Conservation (phyloP, 1,284 basidiomycete genomes). For the Trichosporon asahii region DNA sequence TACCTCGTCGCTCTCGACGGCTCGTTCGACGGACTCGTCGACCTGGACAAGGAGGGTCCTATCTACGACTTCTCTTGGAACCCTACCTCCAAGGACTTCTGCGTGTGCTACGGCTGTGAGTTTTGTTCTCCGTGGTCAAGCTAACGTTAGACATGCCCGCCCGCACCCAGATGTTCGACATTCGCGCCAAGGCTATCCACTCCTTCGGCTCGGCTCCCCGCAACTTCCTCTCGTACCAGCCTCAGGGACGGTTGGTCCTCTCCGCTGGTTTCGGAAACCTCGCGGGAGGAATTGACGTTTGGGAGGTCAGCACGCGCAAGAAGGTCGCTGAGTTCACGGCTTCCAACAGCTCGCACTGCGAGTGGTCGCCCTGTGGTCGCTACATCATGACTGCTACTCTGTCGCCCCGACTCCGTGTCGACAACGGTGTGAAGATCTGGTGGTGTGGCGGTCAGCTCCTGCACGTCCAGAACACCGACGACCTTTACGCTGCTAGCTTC, state of each 20-base stretch:
- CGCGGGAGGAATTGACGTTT: slow-evolving; percentile 86
- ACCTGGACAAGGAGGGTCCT: slow-evolving; percentile 93
- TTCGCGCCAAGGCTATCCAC: slow-evolving; percentile 79
- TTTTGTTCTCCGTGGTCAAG: slow-evolving; percentile 24
- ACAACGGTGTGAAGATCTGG: slow-evolving; percentile 96
- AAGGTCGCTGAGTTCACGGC: slow-evolving; percentile 80
- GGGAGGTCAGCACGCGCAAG: slow-evolving; percentile 78
- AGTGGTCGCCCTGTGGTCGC: slow-evolving; percentile 92
- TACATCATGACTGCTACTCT: slow-evolving; percentile 91
- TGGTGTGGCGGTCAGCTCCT: slow-evolving; percentile 84
- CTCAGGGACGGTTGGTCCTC: slow-evolving; percentile 82
- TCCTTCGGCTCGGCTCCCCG: slow-evolving; percentile 86
- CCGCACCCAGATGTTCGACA: slow-evolving; percentile 85
- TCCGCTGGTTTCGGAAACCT: slow-evolving; percentile 95
- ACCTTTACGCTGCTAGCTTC: slow-evolving; percentile 82
- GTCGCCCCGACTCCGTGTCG: slow-evolving; percentile 88
- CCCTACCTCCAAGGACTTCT: slow-evolving; percentile 95
- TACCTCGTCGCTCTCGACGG: slow-evolving; percentile 94
- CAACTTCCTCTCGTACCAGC: slow-evolving; percentile 93
- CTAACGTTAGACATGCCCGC: slow-evolving; percentile 71
- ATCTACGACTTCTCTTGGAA: slow-evolving; percentile 97
- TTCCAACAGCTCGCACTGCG: slow-evolving; percentile 86
- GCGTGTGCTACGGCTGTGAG: slow-evolving; percentile 92
- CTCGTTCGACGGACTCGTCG: slow-evolving; percentile 87
- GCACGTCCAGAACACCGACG: slow-evolving; percentile 77